Conservation (phyloP, 257 asterid species). For the Solanum phureja region DNA sequence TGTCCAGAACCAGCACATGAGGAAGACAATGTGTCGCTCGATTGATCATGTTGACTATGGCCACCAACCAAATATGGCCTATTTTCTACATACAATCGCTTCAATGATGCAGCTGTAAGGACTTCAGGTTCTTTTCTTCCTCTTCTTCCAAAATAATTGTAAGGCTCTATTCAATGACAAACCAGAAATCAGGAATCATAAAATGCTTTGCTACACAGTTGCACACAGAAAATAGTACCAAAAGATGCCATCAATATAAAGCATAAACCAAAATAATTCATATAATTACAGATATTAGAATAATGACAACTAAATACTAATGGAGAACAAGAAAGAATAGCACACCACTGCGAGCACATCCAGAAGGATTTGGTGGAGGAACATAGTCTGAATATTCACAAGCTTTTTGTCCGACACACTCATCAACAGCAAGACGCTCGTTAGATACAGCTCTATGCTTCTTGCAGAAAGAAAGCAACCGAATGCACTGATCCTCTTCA, state of each 20-base stretch:
- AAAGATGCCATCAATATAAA: background rate
- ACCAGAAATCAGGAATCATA: constrained; percentile 25
- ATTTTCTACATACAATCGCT: constrained; percentile 86
- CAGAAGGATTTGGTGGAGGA: constrained; percentile 72
- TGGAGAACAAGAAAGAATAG: constrained; percentile 1
- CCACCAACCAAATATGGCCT: constrained; percentile 88
- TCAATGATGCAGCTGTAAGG: constrained; percentile 61
- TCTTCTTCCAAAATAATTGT: constrained; percentile 47
- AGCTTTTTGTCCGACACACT: constrained; percentile 31
- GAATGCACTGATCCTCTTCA: constrained; percentile 80
- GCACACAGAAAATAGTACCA: background rate
- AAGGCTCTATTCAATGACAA: constrained; percentile 50
- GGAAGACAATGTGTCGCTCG: constrained; percentile 39
- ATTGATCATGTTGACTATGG: constrained; percentile 52
- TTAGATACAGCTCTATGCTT: constrained; percentile 74
- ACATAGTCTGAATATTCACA: constrained; percentile 42
- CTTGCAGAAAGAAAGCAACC: constrained; percentile 81
- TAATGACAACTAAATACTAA: background rate
- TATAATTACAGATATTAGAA: background rate
- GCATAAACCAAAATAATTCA: background rate
- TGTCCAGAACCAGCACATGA: constrained; percentile 8
- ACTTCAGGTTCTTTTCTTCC: constrained; percentile 69
- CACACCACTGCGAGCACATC: constrained; percentile 92
- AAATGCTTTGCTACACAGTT: background rate
- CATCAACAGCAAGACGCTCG: constrained; percentile 42